These are phyloP conservation scores for Casuarina cunninghamiana DNA, from an alignment of 306 rosid species.

Conservation along the genomic window DNA sequence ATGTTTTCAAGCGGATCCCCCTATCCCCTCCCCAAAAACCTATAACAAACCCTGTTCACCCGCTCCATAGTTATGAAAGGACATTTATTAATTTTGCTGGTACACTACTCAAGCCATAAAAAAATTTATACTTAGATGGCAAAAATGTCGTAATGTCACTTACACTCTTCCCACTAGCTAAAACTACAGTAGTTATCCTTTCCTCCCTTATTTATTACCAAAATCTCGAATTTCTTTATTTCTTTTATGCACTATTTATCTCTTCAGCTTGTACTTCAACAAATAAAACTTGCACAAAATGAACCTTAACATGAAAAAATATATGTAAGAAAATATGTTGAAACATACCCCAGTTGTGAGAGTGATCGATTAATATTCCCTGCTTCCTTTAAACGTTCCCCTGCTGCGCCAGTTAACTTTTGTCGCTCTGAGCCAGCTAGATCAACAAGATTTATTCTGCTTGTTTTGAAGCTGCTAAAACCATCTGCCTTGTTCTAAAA, in stretches of 20 bases:
- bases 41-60: neutral
- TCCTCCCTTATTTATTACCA: neutral
- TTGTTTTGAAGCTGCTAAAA: slow-evolving; percentile 82
- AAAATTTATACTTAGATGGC: neutral
- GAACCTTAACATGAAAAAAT: neutral
- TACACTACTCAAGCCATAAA: neutral
- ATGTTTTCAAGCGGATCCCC: too few relatives aligned
- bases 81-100: neutral
- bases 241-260: neutral
- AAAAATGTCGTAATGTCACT: neutral
- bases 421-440: slow-evolving; percentile 98
- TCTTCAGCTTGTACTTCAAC: too few relatives aligned
- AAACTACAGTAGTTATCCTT: neutral
- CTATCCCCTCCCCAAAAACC: too few relatives aligned
- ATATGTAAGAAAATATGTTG: neutral
- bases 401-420: slow-evolving; percentile 90
- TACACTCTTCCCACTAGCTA: neutral
- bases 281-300: neutral
- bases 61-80: neutral
- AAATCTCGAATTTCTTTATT: neutral
- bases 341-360: slow-evolving; percentile 96
- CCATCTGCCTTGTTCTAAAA: slow-evolving; percentile 79
- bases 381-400: slow-evolving; percentile 98
- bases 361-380: slow-evolving; percentile 97
- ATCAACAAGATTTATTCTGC: slow-evolving; percentile 98